phyloP scores from a whole-genome alignment of 2,329 filamentous ascomycete genomes.

The Dothistroma pini region DNA sequence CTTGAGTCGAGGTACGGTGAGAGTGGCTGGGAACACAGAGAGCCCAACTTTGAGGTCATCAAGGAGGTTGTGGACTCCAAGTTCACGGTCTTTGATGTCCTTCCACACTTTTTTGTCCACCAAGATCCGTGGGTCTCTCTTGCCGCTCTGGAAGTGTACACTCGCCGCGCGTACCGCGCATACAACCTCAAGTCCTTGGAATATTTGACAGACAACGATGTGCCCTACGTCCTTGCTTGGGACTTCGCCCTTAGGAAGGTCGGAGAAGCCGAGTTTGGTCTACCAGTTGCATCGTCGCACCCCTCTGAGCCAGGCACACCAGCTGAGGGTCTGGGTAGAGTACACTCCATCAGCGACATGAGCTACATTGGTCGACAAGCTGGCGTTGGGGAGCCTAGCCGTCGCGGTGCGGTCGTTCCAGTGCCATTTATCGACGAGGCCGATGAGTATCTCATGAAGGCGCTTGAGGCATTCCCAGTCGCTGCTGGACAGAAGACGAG shows the following conservation, averaged over 20 bases:
- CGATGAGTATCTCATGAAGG: conserved; percentile 79
- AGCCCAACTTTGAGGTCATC: conserved; percentile 84
- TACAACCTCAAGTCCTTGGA: conserved; percentile 87
- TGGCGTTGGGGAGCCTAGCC: conserved; percentile 64
- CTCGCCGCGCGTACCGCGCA: conserved; percentile 92
- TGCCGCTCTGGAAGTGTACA: conserved; percentile 91
- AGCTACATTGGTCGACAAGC: conserved; percentile 74
- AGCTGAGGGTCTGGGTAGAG: conserved; percentile 66
- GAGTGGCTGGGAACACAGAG: conserved; percentile 92
- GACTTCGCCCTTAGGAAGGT: conserved; percentile 94
- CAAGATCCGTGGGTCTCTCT: conserved; percentile 91
- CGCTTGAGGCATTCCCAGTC: conserved; percentile 75
- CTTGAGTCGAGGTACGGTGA: conserved; percentile 97
- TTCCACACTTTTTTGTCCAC: conserved; percentile 93
- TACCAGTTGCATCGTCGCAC: conserved; percentile 72
- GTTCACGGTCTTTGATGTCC: conserved; percentile 95
- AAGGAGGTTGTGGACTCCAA: conserved; percentile 99
- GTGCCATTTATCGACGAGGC: conserved; percentile 92
- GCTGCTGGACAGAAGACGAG: conserved; percentile 41
- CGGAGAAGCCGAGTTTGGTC: conserved; percentile 83
- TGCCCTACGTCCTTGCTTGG: conserved; percentile 82
- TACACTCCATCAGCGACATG: conserved; percentile 96
- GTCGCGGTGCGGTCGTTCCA: conserved; percentile 92
- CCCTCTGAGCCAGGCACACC: conserved; percentile 68
- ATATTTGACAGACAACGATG: conserved; percentile 74